phyloP scores from a whole-genome alignment of 768 basidiomycete genomes.

The Trametes gibbosa region DNA sequence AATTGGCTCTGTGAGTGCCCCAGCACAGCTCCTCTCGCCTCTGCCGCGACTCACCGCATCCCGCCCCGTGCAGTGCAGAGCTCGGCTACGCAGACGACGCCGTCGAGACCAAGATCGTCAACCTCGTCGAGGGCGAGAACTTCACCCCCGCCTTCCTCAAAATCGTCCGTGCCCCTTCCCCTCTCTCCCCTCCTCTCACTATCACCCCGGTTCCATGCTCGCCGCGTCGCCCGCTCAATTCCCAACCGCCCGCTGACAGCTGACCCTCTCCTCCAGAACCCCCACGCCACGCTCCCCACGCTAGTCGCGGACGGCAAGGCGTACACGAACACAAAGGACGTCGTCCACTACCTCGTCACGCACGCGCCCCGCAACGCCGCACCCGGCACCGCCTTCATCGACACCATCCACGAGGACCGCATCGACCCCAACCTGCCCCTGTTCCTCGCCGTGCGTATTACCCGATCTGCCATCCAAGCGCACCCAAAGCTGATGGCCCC shows the following conservation, averaged over 20 bases:
- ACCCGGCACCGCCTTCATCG: conserved; percentile 36
- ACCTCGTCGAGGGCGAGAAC: conserved; percentile 48
- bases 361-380: conserved; percentile 36
- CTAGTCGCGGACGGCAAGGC: conserved; percentile 35
- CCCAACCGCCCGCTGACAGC: background rate
- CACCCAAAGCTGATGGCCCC: too few species aligned
- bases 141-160: conserved; percentile 45
- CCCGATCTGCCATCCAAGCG: background rate
- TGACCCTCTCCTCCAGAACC: conserved; percentile 34
- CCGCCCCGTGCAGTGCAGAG: conserved; percentile 34
- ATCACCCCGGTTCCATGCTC: background rate
- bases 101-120: conserved; percentile 36
- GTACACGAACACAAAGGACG: conserved; percentile 41
- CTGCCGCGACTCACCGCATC: background rate
- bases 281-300: conserved; percentile 43
- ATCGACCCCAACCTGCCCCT: conserved; percentile 54
- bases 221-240: background rate
- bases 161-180: conserved; percentile 29
- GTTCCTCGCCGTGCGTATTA: conserved; percentile 34
- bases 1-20: conserved; percentile 41
- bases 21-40: background rate
- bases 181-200: background rate
- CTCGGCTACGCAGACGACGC: conserved; percentile 39
- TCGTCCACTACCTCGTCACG: conserved; percentile 39
- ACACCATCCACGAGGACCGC: conserved; percentile 42